Evolutionary conservation across 2,329 filamentous ascomycete species (phyloP).

Genomic region (Curvularia verruculosa): DNA sequence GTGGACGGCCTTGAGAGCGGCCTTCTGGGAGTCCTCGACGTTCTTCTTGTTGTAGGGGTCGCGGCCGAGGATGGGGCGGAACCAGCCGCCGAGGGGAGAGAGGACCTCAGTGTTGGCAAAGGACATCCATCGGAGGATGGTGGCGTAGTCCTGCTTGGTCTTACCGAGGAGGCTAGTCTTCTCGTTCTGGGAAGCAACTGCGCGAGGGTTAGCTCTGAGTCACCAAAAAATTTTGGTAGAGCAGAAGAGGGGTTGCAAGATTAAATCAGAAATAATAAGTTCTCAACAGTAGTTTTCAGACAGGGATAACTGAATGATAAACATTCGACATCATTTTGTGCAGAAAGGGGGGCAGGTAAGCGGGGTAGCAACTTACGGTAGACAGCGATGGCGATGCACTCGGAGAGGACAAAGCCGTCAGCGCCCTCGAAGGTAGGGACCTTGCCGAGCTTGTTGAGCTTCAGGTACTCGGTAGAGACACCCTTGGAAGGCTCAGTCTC

Average conservation of each 20-base stretch:
- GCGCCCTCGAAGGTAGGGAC: conserved; percentile 90
- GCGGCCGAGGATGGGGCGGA: conserved; percentile 81
- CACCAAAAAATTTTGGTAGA: conserved; percentile 25
- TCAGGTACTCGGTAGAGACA: conserved; percentile 76
- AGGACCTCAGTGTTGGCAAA: conserved; percentile 92
- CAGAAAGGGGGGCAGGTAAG: conserved; percentile 21
- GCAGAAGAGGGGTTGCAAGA: conserved; percentile 59
- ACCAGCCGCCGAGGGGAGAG: conserved; percentile 75
- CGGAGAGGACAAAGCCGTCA: conserved; percentile 87
- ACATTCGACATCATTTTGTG: conserved; percentile 68
- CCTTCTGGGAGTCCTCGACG: conserved; percentile 80
- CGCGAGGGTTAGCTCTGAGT: conserved; percentile 38
- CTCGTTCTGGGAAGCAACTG: conserved; percentile 99
- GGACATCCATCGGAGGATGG: conserved; percentile 98
- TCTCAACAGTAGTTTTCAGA: conserved; percentile 95
- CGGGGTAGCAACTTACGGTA: conserved; percentile 78
- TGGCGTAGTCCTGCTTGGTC: conserved; percentile 99
- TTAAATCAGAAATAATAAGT: conserved; percentile 77
- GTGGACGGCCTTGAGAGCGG: conserved; percentile 68
- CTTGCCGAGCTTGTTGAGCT: conserved; percentile 87
- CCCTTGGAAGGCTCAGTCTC: conserved; percentile 69
- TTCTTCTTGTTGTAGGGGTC: conserved; percentile 97
- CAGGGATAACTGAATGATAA: conserved; percentile 73
- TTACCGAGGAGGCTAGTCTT: conserved; percentile 99
- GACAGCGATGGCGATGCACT: conserved; percentile 94